These are phyloP conservation scores for Camptophora hylomeconis DNA, from an alignment of 2,329 filamentous ascomycete species.

Conservation along the genomic window DNA sequence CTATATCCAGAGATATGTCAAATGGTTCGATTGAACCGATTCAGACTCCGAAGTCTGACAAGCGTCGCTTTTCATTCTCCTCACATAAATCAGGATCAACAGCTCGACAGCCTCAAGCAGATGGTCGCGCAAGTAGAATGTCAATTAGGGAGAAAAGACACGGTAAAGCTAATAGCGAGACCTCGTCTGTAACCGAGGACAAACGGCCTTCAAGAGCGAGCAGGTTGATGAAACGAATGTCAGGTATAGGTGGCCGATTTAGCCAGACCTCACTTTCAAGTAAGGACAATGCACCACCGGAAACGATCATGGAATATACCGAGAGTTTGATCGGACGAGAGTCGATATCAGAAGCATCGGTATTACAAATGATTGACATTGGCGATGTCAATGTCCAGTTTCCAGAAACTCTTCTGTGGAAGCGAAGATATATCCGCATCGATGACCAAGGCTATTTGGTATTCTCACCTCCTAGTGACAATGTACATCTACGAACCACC, in stretches of 20 bases:
- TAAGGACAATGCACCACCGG: conserved; percentile 12
- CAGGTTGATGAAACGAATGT: conserved; percentile 55
- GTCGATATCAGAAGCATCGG: conserved; percentile 6
- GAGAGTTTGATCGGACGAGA: conserved; percentile 9
- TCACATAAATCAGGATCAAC: conserved; percentile 26
- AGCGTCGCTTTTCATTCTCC: conserved; percentile 27
- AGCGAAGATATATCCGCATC: conserved; percentile 75
- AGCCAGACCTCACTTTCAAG: conserved; percentile 9
- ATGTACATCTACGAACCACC: conserved; percentile 44
- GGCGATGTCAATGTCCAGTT: conserved; percentile 96
- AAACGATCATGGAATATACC: conserved; percentile 25
- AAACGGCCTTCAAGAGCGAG: conserved; percentile 43
- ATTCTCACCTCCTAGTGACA: conserved; percentile 56
- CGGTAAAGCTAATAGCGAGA: conserved; percentile 23
- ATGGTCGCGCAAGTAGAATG: too few relatives aligned
- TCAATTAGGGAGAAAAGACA: conserved; percentile 27
- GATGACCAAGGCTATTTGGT: conserved; percentile 75
- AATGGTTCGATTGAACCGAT: conserved; percentile 10
- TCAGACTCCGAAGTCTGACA: conserved; percentile 18
- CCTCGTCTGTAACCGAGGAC: conserved; percentile 25
- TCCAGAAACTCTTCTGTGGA: conserved; percentile 91
- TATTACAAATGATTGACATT: conserved; percentile 50
- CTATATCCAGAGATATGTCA: conserved; percentile 12
- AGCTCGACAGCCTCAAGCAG: conserved; percentile 23
- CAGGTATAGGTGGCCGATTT: conserved; percentile 32